Percentiles rank a stretch among this genome's conserved stretches.
Evolutionary conservation across 2,329 filamentous ascomycete genomes (phyloP).

Genomic region (Talaromyces sp.): DNA sequence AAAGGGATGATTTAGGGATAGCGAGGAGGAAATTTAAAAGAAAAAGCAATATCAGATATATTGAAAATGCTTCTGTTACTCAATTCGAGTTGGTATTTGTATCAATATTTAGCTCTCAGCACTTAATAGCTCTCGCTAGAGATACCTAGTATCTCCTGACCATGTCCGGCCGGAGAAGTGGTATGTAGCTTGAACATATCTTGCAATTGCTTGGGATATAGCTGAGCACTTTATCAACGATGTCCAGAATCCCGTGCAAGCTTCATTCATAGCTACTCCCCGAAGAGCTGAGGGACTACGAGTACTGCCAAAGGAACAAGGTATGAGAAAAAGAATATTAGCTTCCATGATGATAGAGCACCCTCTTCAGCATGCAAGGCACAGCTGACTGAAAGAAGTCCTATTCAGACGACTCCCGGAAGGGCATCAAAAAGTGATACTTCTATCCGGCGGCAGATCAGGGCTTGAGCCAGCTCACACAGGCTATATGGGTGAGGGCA

Average conservation of each 20-base stretch:
- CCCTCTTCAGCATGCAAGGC: too few species aligned
- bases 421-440: background rate
- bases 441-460: slow-evolving; percentile 4
- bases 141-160: background rate
- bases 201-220: background rate
- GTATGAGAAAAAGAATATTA: background rate
- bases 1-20: background rate
- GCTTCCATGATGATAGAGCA: too few species aligned
- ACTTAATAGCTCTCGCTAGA: background rate
- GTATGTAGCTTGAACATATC: background rate
- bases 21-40: background rate
- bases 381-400: background rate
- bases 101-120: too few species aligned
- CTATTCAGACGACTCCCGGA: background rate
- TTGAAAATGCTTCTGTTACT: background rate
- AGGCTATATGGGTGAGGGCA: slow-evolving; percentile 13
- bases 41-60: background rate
- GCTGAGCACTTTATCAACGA: background rate
- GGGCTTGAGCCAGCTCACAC: slow-evolving; percentile 16
- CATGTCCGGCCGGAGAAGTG: background rate
- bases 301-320: background rate
- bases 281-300: background rate
- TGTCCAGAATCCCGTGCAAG: background rate
- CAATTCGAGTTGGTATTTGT: background rate
- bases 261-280: background rate